These are phyloP conservation scores for Cyclospora cayetanensis DNA, from an alignment of 169 alveolate genomes.

Conservation along the genomic window DNA sequence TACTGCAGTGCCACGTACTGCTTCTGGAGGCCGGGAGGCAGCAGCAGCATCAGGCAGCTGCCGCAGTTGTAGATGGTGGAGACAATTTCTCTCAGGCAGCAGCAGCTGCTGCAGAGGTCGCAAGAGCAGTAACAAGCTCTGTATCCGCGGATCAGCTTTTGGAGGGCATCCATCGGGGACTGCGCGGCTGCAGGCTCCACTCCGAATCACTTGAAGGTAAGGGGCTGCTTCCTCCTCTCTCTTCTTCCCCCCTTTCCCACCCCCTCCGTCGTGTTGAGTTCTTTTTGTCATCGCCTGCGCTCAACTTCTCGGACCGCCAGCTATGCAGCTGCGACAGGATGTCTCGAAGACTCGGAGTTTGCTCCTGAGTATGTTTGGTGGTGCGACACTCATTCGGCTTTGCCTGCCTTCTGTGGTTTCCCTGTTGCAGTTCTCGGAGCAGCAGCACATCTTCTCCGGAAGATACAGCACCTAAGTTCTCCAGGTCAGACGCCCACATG, in stretches of 20 bases:
- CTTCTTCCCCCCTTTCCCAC: neutral
- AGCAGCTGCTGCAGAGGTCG: slow-evolving; percentile 7
- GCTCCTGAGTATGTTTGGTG: too few species aligned
- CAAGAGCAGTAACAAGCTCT: slow-evolving; percentile 26
- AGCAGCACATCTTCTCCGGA: neutral
- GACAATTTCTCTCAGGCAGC: slow-evolving; percentile 26
- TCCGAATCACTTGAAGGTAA: slow-evolving; percentile 29
- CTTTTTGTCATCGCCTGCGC: too few species aligned
- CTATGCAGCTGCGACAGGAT: too few species aligned
- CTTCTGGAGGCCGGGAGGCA: slow-evolving; percentile 11
- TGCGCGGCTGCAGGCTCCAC: slow-evolving; percentile 17
- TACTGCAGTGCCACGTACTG: slow-evolving; percentile 11
- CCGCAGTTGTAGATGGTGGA: neutral
- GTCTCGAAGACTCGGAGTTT: too few species aligned
- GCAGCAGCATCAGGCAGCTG: neutral
- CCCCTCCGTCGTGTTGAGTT: too few species aligned
- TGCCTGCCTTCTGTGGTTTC: neutral
- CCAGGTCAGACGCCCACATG: neutral
- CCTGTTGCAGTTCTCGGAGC: slow-evolving; percentile 25
- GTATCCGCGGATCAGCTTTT: slow-evolving; percentile 10
- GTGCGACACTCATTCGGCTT: neutral
- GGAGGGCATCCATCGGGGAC: neutral
- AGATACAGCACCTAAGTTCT: neutral
- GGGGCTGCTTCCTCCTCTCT: neutral
- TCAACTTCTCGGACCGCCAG: too few species aligned